phyloP scores from a whole-genome alignment of 352 stramenopile species.

The Globisporangium splendens region DNA sequence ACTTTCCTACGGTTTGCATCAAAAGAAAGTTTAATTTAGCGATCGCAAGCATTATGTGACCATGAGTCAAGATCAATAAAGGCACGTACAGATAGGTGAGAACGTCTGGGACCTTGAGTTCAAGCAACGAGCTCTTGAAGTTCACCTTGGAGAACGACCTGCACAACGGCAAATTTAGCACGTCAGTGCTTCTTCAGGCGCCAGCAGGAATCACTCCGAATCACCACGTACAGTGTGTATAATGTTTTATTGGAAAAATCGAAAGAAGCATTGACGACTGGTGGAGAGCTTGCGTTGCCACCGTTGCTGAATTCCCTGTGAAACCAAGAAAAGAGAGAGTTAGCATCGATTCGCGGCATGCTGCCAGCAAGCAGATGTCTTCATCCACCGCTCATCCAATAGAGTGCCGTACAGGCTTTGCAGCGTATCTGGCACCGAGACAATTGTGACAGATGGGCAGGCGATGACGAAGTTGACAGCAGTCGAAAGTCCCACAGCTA shows the following conservation, averaged over 20 bases:
- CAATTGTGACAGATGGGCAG: too few relatives aligned
- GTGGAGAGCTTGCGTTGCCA: too few relatives aligned
- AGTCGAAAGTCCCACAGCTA: too few relatives aligned
- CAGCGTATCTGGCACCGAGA: too few relatives aligned
- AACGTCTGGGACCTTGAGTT: not conserved
- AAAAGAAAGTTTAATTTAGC: not conserved
- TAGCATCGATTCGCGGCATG: too few relatives aligned
- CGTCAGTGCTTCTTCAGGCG: not conserved
- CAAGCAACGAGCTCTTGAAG: not conserved
- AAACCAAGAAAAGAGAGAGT: too few relatives aligned
- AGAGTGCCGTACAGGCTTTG: too few relatives aligned
- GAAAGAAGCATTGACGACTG: not conserved
- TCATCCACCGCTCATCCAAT: too few relatives aligned
- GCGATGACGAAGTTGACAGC: too few relatives aligned
- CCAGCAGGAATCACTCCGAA: too few relatives aligned
- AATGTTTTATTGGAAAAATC: not conserved
- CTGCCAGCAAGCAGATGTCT: too few relatives aligned
- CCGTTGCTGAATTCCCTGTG: too few relatives aligned
- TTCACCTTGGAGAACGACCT: slow-evolving; percentile 3
- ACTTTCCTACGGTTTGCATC: not conserved
- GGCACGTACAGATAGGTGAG: slow-evolving; percentile 5
- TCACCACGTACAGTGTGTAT: not conserved
- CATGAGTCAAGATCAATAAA: not conserved
- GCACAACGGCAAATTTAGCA: not conserved
- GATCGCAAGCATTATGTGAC: not conserved